Evolutionary conservation across 306 rosid genomes (phyloP).

Genomic region (Cyamopsis tetragonoloba): DNA sequence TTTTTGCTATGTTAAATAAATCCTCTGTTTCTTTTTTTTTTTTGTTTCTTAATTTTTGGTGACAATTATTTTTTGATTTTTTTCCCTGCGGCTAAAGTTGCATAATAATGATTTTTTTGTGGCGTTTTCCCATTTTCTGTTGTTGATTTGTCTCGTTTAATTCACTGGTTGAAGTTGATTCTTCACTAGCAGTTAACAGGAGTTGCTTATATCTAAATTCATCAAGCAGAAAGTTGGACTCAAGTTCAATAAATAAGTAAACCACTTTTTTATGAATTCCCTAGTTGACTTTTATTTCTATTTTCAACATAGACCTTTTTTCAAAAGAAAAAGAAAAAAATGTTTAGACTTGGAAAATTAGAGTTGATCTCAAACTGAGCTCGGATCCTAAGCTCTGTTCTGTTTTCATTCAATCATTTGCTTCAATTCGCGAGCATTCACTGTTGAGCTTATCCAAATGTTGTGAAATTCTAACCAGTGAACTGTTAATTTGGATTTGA

Average conservation of each 20-base stretch:
- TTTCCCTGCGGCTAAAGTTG: neutral
- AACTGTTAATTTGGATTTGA: slow-evolving; percentile 3
- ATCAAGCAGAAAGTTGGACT: neutral
- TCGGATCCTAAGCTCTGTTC: slow-evolving; percentile 3
- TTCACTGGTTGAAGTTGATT: slow-evolving; percentile 1
- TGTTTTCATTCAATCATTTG: neutral
- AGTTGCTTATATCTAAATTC: neutral
- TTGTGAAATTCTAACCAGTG: neutral
- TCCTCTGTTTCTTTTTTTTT: neutral
- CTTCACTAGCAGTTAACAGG: neutral
- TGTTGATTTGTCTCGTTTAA: slow-evolving; percentile 7
- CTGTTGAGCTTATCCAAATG: neutral
- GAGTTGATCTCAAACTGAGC: neutral
- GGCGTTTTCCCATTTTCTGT: neutral
- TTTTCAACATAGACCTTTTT: neutral
- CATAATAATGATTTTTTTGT: neutral
- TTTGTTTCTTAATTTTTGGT: neutral
- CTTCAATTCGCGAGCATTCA: neutral
- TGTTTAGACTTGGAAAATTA: slow-evolving; percentile 24
- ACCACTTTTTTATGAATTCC: neutral
- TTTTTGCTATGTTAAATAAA: too few species aligned
- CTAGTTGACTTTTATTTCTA: neutral
- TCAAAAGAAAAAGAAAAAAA: too few species aligned
- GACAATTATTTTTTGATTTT: neutral
- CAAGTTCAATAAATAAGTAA: neutral